Evolutionary conservation across 176 grass and related monocot genomes (phyloP).

Genomic region (Tillandsia fasciculata): DNA sequence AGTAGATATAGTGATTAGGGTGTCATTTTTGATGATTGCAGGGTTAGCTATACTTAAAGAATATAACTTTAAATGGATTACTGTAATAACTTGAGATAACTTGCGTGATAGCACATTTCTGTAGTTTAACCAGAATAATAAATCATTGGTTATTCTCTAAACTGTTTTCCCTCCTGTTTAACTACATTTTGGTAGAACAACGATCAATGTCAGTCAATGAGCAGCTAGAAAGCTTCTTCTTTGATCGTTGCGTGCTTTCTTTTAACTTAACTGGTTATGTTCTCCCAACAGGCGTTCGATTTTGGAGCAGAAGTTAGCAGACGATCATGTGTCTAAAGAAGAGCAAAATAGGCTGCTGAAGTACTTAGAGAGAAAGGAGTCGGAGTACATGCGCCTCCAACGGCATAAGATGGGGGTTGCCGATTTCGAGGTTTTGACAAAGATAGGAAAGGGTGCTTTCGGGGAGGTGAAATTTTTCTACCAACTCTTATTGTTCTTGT

Average conservation of each 20-base stretch:
- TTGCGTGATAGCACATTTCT: neutral
- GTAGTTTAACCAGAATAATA: neutral
- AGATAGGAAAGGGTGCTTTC: conserved; percentile 25
- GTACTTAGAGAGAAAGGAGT: conserved; percentile 20
- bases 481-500: too few relatives aligned
- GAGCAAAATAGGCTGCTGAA: conserved; percentile 16
- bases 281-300: conserved; percentile 15
- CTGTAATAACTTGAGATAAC: neutral
- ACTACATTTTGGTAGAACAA: too few relatives aligned
- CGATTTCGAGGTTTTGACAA: conserved; percentile 21
- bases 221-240: too few relatives aligned
- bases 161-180: too few relatives aligned
- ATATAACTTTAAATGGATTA: neutral
- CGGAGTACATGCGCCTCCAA: conserved; percentile 21
- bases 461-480: conserved; percentile 9
- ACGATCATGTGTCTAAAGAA: conserved; percentile 6
- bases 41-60: too few relatives aligned
- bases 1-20: too few relatives aligned
- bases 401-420: conserved; percentile 24
- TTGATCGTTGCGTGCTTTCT: too few relatives aligned
- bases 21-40: too few relatives aligned
- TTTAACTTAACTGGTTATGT: neutral
- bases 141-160: too few relatives aligned
- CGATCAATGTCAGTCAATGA: too few relatives aligned
- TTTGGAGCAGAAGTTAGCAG: conserved; percentile 15